Percentiles rank a stretch among this genome's conserved stretches.
Conservation (phyloP, 2,329 filamentous ascomycete species). For the Phaeosphaeriaceae sp. region DNA sequence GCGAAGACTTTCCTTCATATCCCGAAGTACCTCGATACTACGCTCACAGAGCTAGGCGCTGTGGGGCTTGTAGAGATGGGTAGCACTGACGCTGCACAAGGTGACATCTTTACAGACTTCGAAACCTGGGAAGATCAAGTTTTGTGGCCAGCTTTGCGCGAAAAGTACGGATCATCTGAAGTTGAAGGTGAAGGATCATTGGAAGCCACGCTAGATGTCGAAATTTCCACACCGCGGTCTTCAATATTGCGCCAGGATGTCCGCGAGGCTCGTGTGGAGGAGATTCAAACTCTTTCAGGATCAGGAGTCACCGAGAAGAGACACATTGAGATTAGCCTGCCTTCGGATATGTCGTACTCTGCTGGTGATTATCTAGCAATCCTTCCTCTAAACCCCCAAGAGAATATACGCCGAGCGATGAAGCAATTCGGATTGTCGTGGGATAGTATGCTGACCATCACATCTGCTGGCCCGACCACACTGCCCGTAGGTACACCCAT, state of each 20-base stretch:
- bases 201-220: slow-evolving; percentile 38
- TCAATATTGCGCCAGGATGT: slow-evolving; percentile 48
- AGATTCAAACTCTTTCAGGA: slow-evolving; percentile 36
- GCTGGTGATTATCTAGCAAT: slow-evolving; percentile 80
- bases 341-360: slow-evolving; percentile 64
- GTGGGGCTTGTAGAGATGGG: slow-evolving; percentile 42
- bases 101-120: slow-evolving; percentile 51
- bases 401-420: slow-evolving; percentile 68
- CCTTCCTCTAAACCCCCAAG: slow-evolving; percentile 71
- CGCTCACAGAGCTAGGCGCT: slow-evolving; percentile 40
- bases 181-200: slow-evolving; percentile 27
- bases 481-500: slow-evolving; percentile 68
- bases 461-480: slow-evolving; percentile 66
- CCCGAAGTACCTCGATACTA: slow-evolving; percentile 45
- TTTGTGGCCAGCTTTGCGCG: slow-evolving; percentile 45
- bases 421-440: slow-evolving; percentile 69
- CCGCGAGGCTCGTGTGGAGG: slow-evolving; percentile 43
- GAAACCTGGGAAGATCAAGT: slow-evolving; percentile 50
- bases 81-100: slow-evolving; percentile 44
- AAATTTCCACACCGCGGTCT: slow-evolving; percentile 43
- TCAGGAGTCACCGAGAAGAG: slow-evolving; percentile 38
- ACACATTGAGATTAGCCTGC: slow-evolving; percentile 54
- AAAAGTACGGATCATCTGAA: slow-evolving; percentile 39
- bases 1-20: slow-evolving; percentile 50
- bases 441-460: slow-evolving; percentile 70